Percentiles rank a stretch among this genome's conserved stretches.
Conservation (phyloP, 257 asterid genomes). For the Gynochthodes officinalis region DNA sequence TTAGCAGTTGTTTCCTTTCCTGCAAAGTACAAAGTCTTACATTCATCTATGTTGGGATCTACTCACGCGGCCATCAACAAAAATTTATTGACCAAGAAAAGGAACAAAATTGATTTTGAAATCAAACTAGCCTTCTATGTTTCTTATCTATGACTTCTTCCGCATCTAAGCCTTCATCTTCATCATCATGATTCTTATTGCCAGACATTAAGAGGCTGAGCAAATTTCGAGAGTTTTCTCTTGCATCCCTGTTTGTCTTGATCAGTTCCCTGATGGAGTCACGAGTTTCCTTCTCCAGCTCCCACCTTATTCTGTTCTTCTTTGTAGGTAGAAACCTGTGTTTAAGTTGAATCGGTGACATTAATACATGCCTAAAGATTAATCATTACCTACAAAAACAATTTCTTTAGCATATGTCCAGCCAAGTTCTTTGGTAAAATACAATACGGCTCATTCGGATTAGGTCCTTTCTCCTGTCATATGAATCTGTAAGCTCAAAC, state of each 20-base stretch:
- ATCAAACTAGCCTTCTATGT: no score
- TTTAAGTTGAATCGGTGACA: background rate
- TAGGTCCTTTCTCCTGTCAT: no score
- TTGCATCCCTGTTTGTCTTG: slow-evolving; percentile 25
- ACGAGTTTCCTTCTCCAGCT: slow-evolving; percentile 52
- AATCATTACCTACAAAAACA: no score
- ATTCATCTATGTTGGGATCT: no score
- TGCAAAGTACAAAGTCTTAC: slow-evolving; percentile 39
- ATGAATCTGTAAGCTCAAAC: no score
- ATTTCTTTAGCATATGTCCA: no score
- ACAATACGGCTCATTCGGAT: no score
- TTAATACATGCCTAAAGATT: no score
- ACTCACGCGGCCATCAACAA: no score
- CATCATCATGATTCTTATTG: slow-evolving; percentile 14
- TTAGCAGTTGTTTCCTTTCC: slow-evolving; percentile 40
- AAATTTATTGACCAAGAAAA: no score
- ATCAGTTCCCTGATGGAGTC: slow-evolving; percentile 38
- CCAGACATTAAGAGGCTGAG: slow-evolving; percentile 30
- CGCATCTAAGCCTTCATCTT: slow-evolving; percentile 14
- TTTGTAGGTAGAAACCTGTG: slow-evolving; percentile 60
- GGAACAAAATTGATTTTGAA: no score
- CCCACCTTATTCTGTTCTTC: slow-evolving; percentile 52
- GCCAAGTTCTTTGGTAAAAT: no score
- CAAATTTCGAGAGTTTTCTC: slow-evolving; percentile 27
- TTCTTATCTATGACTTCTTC: slow-evolving; percentile 38